Evolutionary conservation across 2,329 filamentous ascomycete species (phyloP).

Genomic region (Colletotrichum phormii): DNA sequence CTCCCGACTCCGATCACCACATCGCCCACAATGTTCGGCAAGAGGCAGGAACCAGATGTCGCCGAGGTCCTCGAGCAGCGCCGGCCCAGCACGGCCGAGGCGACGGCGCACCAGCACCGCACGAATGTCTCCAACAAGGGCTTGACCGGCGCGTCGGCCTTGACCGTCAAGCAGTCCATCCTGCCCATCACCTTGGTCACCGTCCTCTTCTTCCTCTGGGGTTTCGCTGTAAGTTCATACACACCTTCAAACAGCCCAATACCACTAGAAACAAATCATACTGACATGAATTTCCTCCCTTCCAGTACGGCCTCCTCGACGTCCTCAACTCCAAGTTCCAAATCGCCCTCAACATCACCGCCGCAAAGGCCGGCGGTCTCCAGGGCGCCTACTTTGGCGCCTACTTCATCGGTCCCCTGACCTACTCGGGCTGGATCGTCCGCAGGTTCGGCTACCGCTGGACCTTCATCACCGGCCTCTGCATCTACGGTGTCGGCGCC

Average conservation of each 20-base stretch:
- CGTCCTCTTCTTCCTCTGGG: slow-evolving; percentile 65
- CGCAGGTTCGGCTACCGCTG: slow-evolving; percentile 74
- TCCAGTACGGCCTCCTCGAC: slow-evolving; percentile 36
- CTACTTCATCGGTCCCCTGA: slow-evolving; percentile 51
- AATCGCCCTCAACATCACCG: slow-evolving; percentile 55
- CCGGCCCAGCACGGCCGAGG: slow-evolving; percentile 38
- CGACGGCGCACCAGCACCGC: slow-evolving; percentile 33
- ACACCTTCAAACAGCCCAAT: too few species aligned
- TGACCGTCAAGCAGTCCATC: slow-evolving; percentile 75
- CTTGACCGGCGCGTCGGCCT: slow-evolving; percentile 43
- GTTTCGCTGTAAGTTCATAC: slow-evolving; percentile 49
- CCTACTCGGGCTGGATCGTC: slow-evolving; percentile 63
- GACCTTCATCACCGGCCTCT: slow-evolving; percentile 74
- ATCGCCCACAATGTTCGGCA: slow-evolving; percentile 39
- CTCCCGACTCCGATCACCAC: background rate
- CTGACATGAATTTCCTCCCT: background rate
- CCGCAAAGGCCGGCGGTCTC: slow-evolving; percentile 58
- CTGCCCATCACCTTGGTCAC: slow-evolving; percentile 71
- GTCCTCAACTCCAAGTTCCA: slow-evolving; percentile 65
- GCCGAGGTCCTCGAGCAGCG: slow-evolving; percentile 38
- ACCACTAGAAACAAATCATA: background rate
- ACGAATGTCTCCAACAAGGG: slow-evolving; percentile 39
- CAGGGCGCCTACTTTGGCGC: slow-evolving; percentile 65
- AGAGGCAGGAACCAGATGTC: slow-evolving; percentile 38
- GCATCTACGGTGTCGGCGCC: slow-evolving; percentile 66